These are phyloP conservation scores for Apiotrichum brassicae DNA, from an alignment of 1,284 basidiomycete genomes.

Conservation along the genomic window DNA sequence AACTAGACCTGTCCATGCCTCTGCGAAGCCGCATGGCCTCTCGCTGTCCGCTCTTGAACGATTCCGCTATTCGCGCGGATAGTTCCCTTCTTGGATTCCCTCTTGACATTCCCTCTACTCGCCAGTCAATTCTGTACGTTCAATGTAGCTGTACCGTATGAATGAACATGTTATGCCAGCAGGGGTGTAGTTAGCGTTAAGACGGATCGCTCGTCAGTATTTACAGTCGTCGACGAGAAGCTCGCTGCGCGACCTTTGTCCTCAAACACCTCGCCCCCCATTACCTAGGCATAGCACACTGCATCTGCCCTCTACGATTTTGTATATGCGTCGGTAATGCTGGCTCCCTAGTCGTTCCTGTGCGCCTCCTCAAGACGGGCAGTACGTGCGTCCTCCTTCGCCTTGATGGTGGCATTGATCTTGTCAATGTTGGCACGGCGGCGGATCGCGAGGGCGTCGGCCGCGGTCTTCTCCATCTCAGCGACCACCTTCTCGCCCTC, in stretches of 20 bases:
- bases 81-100: background rate
- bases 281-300: constrained; percentile 14
- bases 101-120: no score
- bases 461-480: background rate
- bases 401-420: background rate
- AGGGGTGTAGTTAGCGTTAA: no score
- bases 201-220: no score
- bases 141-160: background rate
- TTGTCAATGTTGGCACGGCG: background rate
- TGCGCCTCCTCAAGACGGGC: constrained; percentile 1
- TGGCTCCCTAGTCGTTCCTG: background rate
- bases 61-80: constrained; percentile 12
- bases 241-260: no score
- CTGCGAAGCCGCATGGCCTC: constrained; percentile 7
- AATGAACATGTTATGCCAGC: no score
- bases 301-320: constrained; percentile 12
- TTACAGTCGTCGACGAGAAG: no score
- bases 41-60: constrained; percentile 13
- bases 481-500: background rate
- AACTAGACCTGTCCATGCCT: background rate
- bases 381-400: background rate
- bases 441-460: background rate
- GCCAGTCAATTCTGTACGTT: background rate
- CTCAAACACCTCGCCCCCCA: background rate
- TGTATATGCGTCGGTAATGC: background rate